These are phyloP conservation scores for Pyropia yezoensis DNA, from an alignment of 23 red algal genomes.

Conservation along the genomic window DNA sequence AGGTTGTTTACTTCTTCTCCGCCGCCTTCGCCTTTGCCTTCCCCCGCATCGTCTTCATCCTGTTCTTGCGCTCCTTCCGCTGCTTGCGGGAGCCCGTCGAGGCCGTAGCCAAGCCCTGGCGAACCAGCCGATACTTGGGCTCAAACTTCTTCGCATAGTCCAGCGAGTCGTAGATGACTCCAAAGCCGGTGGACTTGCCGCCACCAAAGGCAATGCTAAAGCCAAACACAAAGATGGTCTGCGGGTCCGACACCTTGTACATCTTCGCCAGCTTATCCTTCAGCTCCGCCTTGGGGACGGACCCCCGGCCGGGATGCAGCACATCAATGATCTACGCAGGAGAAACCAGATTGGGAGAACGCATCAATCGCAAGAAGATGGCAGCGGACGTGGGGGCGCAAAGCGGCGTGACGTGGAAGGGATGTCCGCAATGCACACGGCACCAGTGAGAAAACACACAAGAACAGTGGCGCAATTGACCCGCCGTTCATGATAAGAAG, in stretches of 20 bases:
- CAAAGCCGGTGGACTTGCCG: conserved; percentile 89
- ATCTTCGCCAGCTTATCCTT: conserved; percentile 92
- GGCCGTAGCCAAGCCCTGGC: conserved; percentile 71
- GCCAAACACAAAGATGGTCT: conserved; percentile 94
- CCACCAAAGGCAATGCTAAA: conserved; percentile 92
- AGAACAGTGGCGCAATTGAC: too few species aligned
- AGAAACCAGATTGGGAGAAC: not conserved
- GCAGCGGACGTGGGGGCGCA: too few species aligned
- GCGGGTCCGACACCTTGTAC: conserved; percentile 96
- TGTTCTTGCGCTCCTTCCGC: conserved; percentile 87
- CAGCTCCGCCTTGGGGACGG: conserved; percentile 75
- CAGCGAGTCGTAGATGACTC: conserved; percentile 93
- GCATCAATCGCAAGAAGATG: not conserved
- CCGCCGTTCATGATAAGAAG: too few species aligned
- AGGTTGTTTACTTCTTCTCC: conserved; percentile 44
- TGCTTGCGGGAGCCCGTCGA: conserved; percentile 83
- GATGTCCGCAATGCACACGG: too few species aligned
- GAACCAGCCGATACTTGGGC: conserved; percentile 75
- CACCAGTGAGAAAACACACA: too few species aligned
- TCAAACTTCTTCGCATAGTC: conserved; percentile 76
- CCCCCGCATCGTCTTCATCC: conserved; percentile 65
- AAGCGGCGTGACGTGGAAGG: too few species aligned
- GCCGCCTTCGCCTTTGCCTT: conserved; percentile 77
- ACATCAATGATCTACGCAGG: conserved; percentile 77
- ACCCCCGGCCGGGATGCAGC: conserved; percentile 84